Evolutionary conservation across 2,329 filamentous ascomycete species (phyloP), one percentile per base, ranked within the genome.

Genomic region (Byssothecium circinans): DNA sequence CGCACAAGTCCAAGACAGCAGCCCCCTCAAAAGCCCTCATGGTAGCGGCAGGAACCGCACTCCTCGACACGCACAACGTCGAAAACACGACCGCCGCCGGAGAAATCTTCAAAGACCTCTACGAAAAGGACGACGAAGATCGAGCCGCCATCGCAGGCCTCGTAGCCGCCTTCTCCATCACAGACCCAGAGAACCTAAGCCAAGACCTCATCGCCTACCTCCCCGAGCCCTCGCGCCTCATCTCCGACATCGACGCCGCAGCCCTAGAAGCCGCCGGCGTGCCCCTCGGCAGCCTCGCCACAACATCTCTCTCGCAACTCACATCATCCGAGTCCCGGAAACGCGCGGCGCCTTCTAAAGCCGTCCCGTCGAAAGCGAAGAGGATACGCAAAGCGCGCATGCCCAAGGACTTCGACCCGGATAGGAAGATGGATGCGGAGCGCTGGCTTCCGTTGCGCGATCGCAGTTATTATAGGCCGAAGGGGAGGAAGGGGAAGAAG

Each of bases 381-480:
- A 81, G 80, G 62, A 76, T 80, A 29, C 75, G 79, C 39, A 78
- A 80, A 66, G 81, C 77, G 47, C 82, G 82, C 58, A 76, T 88
- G 61, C 87, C 87, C 25, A 89, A 89, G 72, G 81, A 85, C 62
- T 89, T 83, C 63, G 88, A 90, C 49, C 81, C 88, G 43, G 83
- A 80, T 59, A 95, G 91, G 77, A 85, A 84, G 56, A 82, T 89
- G 27, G 94, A 99, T 70, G 86, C 90, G 0, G 94, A 99, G 73
- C 81, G 94, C 53, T 99, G 94, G 94, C 74, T 99, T 50, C 92
- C 94, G 11, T 78, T 97, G 62, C 85, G 88, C 43, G 94, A 99
- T 69, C 82, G 94, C 47, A 94, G 88, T 60, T 88, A 84, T 33
- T 99, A 96, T 73, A 79, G 88, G 39, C 91, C 91, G 7, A 96